Percentiles rank a stretch among this genome's conserved stretches.
These are phyloP conservation scores for Forsythia suspensa DNA, from an alignment of 257 asterid genomes.

Conservation along the genomic window DNA sequence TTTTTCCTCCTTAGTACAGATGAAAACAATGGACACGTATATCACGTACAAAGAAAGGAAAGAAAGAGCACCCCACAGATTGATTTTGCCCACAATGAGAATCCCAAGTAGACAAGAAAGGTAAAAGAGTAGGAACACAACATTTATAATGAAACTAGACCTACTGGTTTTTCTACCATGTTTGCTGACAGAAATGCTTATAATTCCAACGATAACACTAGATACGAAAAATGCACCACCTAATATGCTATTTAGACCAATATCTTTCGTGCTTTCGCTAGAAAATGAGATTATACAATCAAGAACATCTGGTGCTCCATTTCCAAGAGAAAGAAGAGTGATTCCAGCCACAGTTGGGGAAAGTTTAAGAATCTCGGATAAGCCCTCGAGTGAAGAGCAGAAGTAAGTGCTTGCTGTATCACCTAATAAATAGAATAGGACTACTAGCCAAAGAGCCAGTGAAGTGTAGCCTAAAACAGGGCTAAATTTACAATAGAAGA, in stretches of 20 bases:
- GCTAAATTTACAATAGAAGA: slow-evolving; percentile 34
- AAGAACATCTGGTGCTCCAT: slow-evolving; percentile 41
- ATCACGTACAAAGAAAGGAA: slow-evolving; percentile 25
- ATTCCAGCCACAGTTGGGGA: slow-evolving; percentile 36
- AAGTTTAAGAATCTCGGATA: slow-evolving; percentile 26
- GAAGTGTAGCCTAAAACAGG: slow-evolving; percentile 23
- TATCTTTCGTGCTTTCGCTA: slow-evolving; percentile 19
- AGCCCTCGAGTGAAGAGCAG: slow-evolving; percentile 31
- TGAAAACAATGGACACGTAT: slow-evolving; percentile 12
- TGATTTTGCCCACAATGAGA: slow-evolving; percentile 25
- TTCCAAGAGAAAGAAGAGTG: slow-evolving; percentile 38
- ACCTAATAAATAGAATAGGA: slow-evolving; percentile 36
- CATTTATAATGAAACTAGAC: slow-evolving; percentile 14
- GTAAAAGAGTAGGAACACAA: slow-evolving; percentile 15
- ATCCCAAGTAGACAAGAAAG: slow-evolving; percentile 22
- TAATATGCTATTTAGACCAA: slow-evolving; percentile 26
- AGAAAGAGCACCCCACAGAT: slow-evolving; percentile 29
- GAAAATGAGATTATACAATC: slow-evolving; percentile 26
- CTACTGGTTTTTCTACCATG: background rate
- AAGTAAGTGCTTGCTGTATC: slow-evolving; percentile 40
- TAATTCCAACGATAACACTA: slow-evolving; percentile 20
- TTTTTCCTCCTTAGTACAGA: background rate
- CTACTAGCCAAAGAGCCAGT: slow-evolving; percentile 26
- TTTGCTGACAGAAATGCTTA: slow-evolving; percentile 17
- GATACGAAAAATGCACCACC: slow-evolving; percentile 26